A percentile compares a stretch with the other conserved stretches of the same genome.
phyloP scores from a whole-genome alignment of 139 green algal genomes.

The Picochlorum sp. region DNA sequence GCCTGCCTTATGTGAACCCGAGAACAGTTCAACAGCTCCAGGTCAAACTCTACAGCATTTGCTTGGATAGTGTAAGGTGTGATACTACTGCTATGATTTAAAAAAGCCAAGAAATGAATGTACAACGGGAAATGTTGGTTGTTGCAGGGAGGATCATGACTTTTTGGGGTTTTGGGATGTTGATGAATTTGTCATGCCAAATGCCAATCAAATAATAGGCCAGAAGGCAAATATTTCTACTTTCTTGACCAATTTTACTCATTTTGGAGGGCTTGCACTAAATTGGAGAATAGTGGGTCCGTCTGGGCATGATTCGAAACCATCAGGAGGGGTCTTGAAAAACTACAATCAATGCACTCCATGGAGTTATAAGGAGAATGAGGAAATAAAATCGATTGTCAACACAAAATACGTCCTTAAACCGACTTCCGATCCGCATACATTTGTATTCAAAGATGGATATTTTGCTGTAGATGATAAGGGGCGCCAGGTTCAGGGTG shows the following conservation, averaged over 20 bases:
- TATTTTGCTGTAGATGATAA: slow-evolving; percentile 2
- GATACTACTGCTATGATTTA: no score
- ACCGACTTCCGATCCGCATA: slow-evolving; percentile 13
- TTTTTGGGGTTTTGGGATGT: slow-evolving; percentile 19
- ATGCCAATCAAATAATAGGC: not conserved
- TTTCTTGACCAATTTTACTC: not conserved
- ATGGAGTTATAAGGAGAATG: not conserved
- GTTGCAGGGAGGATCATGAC: not conserved
- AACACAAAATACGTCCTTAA: not conserved
- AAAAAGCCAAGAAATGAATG: no score
- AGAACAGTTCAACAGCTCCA: slow-evolving; percentile 7
- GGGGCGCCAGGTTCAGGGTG: not conserved
- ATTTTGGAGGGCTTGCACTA: slow-evolving; percentile 5
- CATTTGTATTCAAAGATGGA: slow-evolving; percentile 7
- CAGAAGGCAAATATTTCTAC: not conserved
- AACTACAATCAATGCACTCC: not conserved
- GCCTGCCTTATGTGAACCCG: slow-evolving; percentile 7
- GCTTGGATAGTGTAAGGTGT: slow-evolving; percentile 1
- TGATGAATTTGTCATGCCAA: slow-evolving; percentile 11
- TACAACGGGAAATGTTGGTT: no score
- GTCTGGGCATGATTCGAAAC: not conserved
- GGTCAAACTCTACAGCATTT: slow-evolving; percentile 9
- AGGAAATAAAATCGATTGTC: slow-evolving; percentile 10
- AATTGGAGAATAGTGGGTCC: slow-evolving; percentile 8
- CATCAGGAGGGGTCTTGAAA: not conserved